phyloP scores from a whole-genome alignment of 805 yeast species.

The Candida alai region DNA sequence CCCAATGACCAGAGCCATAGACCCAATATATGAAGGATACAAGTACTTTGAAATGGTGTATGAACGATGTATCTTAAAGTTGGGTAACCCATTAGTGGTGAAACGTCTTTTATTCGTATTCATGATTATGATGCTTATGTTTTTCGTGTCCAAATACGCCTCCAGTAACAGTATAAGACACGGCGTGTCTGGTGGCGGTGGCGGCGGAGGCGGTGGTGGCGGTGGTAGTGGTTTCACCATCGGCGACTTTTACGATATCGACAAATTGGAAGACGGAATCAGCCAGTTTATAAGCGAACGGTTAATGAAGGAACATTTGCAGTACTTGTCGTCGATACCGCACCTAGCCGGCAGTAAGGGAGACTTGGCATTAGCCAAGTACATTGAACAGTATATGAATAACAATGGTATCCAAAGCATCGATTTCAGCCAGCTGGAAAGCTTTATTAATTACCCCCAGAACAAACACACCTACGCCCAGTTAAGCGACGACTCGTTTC shows the following conservation, averaged over 20 bases:
- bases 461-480: slow-evolving; percentile 25
- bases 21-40: slow-evolving; percentile 50
- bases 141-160: slow-evolving; percentile 56
- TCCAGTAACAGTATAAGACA: slow-evolving; percentile 34
- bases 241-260: slow-evolving; percentile 64
- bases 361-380: slow-evolving; percentile 67
- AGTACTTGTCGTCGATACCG: slow-evolving; percentile 75
- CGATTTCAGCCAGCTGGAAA: slow-evolving; percentile 47
- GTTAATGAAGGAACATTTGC: slow-evolving; percentile 59
- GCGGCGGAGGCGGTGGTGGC: too few species aligned
- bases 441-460: slow-evolving; percentile 65
- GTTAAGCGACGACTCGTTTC: slow-evolving; percentile 29
- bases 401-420: slow-evolving; percentile 53
- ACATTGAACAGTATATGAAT: slow-evolving; percentile 54
- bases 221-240: slow-evolving; percentile 38
- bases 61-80: slow-evolving; percentile 54
- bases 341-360: slow-evolving; percentile 89
- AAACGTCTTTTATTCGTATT: slow-evolving; percentile 72
- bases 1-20: slow-evolving; percentile 44
- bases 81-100: slow-evolving; percentile 86
- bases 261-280: slow-evolving; percentile 46
- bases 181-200: too few species aligned
- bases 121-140: slow-evolving; percentile 55
- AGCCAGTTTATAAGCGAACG: slow-evolving; percentile 49
- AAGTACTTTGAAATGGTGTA: slow-evolving; percentile 38